Evolutionary conservation across 164 flowering plant species (phyloP).

Genomic region (Macadamia integrifolia): DNA sequence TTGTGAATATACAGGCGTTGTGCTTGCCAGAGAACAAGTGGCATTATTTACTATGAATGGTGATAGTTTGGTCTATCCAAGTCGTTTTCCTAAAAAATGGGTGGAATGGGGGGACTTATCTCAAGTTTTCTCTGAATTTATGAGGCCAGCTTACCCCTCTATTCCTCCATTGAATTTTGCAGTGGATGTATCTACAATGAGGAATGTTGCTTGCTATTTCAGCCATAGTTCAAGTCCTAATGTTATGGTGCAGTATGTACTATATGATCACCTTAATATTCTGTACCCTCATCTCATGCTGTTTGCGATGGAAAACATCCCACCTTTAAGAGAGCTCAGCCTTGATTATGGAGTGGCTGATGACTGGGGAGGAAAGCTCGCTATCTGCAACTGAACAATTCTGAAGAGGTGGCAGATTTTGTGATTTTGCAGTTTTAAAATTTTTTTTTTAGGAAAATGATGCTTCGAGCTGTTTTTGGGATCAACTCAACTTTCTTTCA

Average conservation of each 20-base stretch:
- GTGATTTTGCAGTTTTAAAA: not conserved
- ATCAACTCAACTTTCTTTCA: slow-evolving; percentile 5
- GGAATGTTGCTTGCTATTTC: slow-evolving; percentile 86
- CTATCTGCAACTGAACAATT: slow-evolving; percentile 44
- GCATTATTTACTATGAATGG: slow-evolving; percentile 70
- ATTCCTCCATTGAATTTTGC: slow-evolving; percentile 78
- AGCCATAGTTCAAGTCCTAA: slow-evolving; percentile 81
- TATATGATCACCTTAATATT: slow-evolving; percentile 62
- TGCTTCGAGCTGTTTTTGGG: slow-evolving; percentile 15
- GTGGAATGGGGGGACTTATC: slow-evolving; percentile 88
- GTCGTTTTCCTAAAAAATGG: slow-evolving; percentile 61
- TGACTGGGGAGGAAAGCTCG: slow-evolving; percentile 55
- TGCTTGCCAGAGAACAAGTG: slow-evolving; percentile 62
- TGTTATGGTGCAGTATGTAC: slow-evolving; percentile 76
- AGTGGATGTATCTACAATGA: slow-evolving; percentile 77
- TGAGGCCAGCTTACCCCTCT: slow-evolving; percentile 43
- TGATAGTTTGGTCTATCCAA: slow-evolving; percentile 69
- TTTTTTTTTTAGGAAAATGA: slow-evolving; percentile 12
- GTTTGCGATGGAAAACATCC: slow-evolving; percentile 89
- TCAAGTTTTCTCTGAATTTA: slow-evolving; percentile 43
- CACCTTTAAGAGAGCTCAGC: slow-evolving; percentile 84
- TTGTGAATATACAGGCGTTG: slow-evolving; percentile 71
- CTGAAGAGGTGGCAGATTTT: slow-evolving; percentile 6
- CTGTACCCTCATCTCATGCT: slow-evolving; percentile 83
- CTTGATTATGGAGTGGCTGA: slow-evolving; percentile 82